phyloP scores from a whole-genome alignment of 768 basidiomycete genomes.

The Lentinus brumalis region DNA sequence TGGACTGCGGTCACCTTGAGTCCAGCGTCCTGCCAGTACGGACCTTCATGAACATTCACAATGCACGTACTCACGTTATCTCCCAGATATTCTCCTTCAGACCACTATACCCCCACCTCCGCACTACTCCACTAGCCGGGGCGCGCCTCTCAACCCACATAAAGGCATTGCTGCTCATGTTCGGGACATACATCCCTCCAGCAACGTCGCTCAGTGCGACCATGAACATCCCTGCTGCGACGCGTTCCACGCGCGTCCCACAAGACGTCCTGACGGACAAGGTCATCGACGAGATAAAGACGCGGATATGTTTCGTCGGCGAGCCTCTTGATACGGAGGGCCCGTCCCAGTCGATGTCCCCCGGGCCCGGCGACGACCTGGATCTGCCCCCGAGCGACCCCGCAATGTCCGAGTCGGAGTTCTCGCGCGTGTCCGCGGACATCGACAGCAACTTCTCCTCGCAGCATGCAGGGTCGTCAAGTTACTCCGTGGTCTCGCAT shows the following conservation, averaged over 20 bases:
- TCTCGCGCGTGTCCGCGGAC: constrained; percentile 51
- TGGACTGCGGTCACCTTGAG: constrained; percentile 93
- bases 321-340: constrained; percentile 45
- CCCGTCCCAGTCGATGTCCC: constrained; percentile 24
- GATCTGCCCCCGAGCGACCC: constrained; percentile 53
- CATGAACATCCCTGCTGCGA: constrained; percentile 61
- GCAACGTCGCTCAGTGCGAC: constrained; percentile 69
- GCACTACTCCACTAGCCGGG: constrained; percentile 89
- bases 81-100: constrained; percentile 85
- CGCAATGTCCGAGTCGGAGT: constrained; percentile 69
- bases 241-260: constrained; percentile 69
- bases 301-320: constrained; percentile 87
- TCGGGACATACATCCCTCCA: constrained; percentile 84
- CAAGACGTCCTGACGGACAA: constrained; percentile 76
- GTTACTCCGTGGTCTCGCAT: constrained; percentile 57
- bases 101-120: constrained; percentile 80
- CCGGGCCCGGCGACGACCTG: constrained; percentile 40
- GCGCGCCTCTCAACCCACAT: constrained; percentile 77
- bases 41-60: constrained; percentile 1
- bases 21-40: constrained; percentile 85
- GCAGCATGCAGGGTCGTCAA: constrained; percentile 53
- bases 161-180: constrained; percentile 77
- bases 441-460: constrained; percentile 52
- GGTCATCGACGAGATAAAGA: constrained; percentile 89
- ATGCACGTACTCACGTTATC: background rate